Evolutionary conservation across 2,329 filamentous ascomycete genomes (phyloP), one percentile per base, ranked within the genome.

Genomic region (Simplicillium aogashimaense): DNA sequence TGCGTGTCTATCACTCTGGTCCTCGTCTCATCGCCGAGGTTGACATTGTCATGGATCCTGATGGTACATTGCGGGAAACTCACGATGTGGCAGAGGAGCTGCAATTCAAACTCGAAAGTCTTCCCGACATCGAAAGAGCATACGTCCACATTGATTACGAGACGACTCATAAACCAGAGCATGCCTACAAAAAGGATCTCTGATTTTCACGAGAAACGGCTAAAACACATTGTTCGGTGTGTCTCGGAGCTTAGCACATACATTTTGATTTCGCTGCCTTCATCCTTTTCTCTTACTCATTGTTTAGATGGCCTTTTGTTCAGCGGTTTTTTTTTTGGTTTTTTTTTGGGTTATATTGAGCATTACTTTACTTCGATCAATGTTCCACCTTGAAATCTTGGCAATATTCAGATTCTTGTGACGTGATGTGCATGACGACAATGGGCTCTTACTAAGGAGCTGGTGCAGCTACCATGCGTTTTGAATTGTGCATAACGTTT

Each of bases 131-230:
- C 9, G 92, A 97, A 72, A 70, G 92, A 43, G 88, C 88, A 0
- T 97, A 95, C 57, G 92, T 97, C 15, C 92, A 98, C 59, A 89
- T 95, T 14, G 92, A 98, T 60, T 97, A 94, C 53, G 92, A 97
- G 67, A 95, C 89, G 4, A 88, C 83, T 14, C 92, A 97, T 61
- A 89, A 92, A 60, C 90, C 90, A 0, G 89, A 95, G 67, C 89
- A 81, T 52, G 64, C 65, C 12, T 68, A 64, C 44, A 80, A 79
- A 65, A 81, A 81, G 61, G 72, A 80, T 45, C 46, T 81, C 30
- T 80, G 49, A 47, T 16, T 34, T 11, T 14, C 13, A 18, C n/a
- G 18, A 20, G 28, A 38, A 16, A 18, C n/a, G 35, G 15, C 14
- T 14, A 25, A 2, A 30, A 25, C 7, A 8, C 7, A 36, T 43